A percentile compares a stretch with the other conserved stretches of the same genome.
Evolutionary conservation across 768 basidiomycete species (phyloP).

Genomic region (Termitomyces bulborhizus): DNA sequence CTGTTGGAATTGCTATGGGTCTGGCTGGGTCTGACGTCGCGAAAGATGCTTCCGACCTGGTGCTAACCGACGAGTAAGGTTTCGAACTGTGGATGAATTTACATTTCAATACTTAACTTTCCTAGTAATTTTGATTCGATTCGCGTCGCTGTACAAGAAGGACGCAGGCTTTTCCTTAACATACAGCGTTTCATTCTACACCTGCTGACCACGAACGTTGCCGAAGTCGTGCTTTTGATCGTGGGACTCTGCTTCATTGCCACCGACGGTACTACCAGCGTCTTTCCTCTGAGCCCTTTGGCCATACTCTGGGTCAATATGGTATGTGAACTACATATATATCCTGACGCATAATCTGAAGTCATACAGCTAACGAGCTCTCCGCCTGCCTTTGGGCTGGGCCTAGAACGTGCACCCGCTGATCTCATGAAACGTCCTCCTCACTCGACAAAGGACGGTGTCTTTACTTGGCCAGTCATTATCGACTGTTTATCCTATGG

Average conservation of each 20-base stretch:
- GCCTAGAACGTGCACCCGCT: conserved; percentile 39
- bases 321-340: conserved; percentile 19
- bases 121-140: conserved; percentile 53
- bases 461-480: conserved; percentile 33
- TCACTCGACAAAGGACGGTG: conserved; percentile 28
- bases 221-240: conserved; percentile 47
- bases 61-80: conserved; percentile 47
- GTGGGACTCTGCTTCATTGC: conserved; percentile 55
- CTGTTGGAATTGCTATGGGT: conserved; percentile 57
- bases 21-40: conserved; percentile 51
- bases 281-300: conserved; percentile 53
- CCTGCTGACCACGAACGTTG: conserved; percentile 47
- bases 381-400: conserved; percentile 51
- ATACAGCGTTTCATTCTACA: conserved; percentile 52
- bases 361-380: conserved; percentile 30
- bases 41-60: conserved; percentile 47
- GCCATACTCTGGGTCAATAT: conserved; percentile 50
- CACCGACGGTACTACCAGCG: conserved; percentile 30
- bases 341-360: not conserved
- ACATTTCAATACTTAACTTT: not conserved
- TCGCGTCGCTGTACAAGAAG: conserved; percentile 50
- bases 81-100: no score
- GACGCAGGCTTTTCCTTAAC: conserved; percentile 52
- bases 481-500: conserved; percentile 31
- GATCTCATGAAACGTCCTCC: conserved; percentile 48